These are phyloP conservation scores for Penicillium cataractarum DNA, from an alignment of 495 filamentous ascomycete genomes.

Conservation along the genomic window DNA sequence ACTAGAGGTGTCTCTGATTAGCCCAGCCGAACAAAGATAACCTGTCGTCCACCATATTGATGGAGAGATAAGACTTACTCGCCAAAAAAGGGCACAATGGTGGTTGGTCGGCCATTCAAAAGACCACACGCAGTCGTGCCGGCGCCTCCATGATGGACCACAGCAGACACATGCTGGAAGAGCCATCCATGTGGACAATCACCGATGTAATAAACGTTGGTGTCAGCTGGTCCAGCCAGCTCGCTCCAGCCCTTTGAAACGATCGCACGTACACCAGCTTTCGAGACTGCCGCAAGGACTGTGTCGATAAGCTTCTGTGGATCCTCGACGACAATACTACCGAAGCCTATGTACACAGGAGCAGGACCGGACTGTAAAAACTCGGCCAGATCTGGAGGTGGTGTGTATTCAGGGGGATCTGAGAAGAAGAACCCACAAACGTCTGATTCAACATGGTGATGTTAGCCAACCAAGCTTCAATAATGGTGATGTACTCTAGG, in stretches of 20 bases:
- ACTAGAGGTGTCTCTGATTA: slow-evolving; percentile 18
- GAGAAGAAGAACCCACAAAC: slow-evolving; percentile 67
- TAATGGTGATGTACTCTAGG: neutral
- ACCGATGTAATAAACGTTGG: slow-evolving; percentile 58
- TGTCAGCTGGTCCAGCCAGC: slow-evolving; percentile 51
- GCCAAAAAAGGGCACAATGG: slow-evolving; percentile 68
- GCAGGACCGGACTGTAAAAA: slow-evolving; percentile 58
- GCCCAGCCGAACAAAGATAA: neutral
- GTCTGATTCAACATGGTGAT: slow-evolving; percentile 28
- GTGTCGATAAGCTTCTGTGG: slow-evolving; percentile 55
- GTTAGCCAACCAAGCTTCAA: neutral
- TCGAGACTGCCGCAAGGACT: slow-evolving; percentile 57
- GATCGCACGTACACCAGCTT: slow-evolving; percentile 57
- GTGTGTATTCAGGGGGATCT: slow-evolving; percentile 52
- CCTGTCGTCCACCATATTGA: neutral
- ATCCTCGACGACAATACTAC: slow-evolving; percentile 67
- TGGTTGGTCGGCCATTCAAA: slow-evolving; percentile 58
- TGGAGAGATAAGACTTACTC: slow-evolving; percentile 45
- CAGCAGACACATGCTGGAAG: slow-evolving; percentile 62
- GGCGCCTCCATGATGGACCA: slow-evolving; percentile 69
- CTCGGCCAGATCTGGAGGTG: slow-evolving; percentile 49
- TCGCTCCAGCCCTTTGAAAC: slow-evolving; percentile 68
- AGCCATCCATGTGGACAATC: slow-evolving; percentile 70
- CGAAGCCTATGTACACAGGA: slow-evolving; percentile 71
- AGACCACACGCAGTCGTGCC: slow-evolving; percentile 69